Evolutionary conservation across 2,329 filamentous ascomycete genomes (phyloP).

Genomic region (Neonectria coccinea): DNA sequence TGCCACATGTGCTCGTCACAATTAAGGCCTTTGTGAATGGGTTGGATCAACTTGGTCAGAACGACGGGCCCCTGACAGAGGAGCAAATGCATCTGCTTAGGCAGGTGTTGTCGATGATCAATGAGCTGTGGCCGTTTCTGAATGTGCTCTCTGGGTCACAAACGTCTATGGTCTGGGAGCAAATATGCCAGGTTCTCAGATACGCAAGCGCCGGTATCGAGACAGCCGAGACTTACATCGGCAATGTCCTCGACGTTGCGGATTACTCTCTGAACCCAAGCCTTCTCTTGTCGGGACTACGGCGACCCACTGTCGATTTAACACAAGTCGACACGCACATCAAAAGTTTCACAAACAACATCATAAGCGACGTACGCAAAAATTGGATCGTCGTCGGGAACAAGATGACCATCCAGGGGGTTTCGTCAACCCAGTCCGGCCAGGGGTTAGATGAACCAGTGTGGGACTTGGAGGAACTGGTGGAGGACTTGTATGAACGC

Average conservation of each 20-base stretch:
- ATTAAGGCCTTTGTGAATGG: slow-evolving; percentile 48
- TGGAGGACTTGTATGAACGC: slow-evolving; percentile 48
- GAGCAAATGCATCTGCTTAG: slow-evolving; percentile 46
- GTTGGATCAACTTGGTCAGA: slow-evolving; percentile 43
- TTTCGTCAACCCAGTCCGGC: slow-evolving; percentile 50
- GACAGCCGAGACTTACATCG: slow-evolving; percentile 36
- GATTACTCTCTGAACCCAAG: slow-evolving; percentile 31
- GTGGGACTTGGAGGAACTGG: slow-evolving; percentile 49
- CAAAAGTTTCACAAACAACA: slow-evolving; percentile 55
- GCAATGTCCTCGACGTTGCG: slow-evolving; percentile 32
- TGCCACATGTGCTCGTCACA: slow-evolving; percentile 49
- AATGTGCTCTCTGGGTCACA: slow-evolving; percentile 35
- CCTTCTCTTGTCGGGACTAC: slow-evolving; percentile 41
- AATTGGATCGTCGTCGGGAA: slow-evolving; percentile 56
- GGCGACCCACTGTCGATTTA: slow-evolving; percentile 7
- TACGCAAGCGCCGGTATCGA: slow-evolving; percentile 33
- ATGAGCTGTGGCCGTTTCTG: slow-evolving; percentile 49
- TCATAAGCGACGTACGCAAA: slow-evolving; percentile 58
- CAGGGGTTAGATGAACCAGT: slow-evolving; percentile 49
- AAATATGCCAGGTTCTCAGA: slow-evolving; percentile 33
- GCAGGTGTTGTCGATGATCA: slow-evolving; percentile 46
- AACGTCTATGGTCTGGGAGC: slow-evolving; percentile 33
- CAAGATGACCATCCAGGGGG: slow-evolving; percentile 52
- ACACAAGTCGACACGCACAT: slow-evolving; percentile 47
- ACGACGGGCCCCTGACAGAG: slow-evolving; percentile 33